Evolutionary conservation across 352 stramenopile genomes (phyloP).

Genomic region (Globisporangium mamillatum): DNA sequence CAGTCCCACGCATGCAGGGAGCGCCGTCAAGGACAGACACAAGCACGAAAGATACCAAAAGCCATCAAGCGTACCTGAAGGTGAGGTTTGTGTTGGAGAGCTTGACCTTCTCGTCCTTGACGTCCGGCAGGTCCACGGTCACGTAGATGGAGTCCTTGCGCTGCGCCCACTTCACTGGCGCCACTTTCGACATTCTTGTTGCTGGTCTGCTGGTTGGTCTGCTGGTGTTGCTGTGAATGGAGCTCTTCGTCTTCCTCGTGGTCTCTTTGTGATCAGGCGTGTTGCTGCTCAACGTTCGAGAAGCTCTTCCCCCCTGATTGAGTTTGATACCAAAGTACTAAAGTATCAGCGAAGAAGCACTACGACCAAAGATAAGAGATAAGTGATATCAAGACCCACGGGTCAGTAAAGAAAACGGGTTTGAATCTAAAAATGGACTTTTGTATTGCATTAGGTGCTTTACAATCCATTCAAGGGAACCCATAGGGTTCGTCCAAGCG

Average conservation of each 20-base stretch:
- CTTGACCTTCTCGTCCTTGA: slow-evolving; percentile 92
- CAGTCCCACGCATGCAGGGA: not conserved
- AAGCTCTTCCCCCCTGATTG: slow-evolving; percentile 7
- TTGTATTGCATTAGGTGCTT: not conserved
- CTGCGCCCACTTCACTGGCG: slow-evolving; percentile 96
- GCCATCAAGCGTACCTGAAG: slow-evolving; percentile 57
- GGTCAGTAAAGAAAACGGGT: not conserved
- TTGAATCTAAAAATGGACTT: not conserved
- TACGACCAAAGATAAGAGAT: not conserved
- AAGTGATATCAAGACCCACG: not conserved
- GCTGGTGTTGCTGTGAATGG: not conserved
- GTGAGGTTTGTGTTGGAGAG: slow-evolving; percentile 88
- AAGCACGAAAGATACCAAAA: not conserved
- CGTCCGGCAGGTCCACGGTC: slow-evolving; percentile 94
- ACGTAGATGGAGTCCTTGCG: slow-evolving; percentile 95
- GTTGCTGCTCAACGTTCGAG: slow-evolving; percentile 14
- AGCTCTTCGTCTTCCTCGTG: not conserved
- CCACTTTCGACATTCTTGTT: slow-evolving; percentile 44
- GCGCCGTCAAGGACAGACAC: not conserved
- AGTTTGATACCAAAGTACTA: not conserved
- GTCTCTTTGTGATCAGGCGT: slow-evolving; percentile 8
- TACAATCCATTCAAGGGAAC: not conserved
- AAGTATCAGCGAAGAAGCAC: not conserved
- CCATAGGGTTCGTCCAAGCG: not conserved
- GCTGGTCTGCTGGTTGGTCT: not conserved